These are phyloP conservation scores for Ormosia semicastrata DNA, from an alignment of 306 rosid genomes.

Conservation along the genomic window DNA sequence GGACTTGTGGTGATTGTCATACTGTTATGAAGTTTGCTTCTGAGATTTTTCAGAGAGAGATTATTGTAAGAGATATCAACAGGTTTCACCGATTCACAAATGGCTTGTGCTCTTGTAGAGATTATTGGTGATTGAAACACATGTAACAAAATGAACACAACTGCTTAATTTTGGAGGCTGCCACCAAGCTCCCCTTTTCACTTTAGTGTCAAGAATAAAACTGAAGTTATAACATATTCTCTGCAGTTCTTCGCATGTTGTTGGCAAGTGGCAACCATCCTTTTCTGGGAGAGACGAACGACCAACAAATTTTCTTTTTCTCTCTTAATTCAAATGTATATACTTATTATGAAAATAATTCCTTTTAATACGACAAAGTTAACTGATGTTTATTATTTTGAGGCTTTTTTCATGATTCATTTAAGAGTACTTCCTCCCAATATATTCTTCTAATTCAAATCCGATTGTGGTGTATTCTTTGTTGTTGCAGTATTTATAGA, in stretches of 20 bases:
- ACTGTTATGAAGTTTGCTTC: constrained; percentile 52
- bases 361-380: neutral
- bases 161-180: constrained; percentile 3
- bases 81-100: constrained; percentile 54
- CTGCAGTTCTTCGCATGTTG: neutral
- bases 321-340: neutral
- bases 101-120: constrained; percentile 56
- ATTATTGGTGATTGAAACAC: constrained; percentile 50
- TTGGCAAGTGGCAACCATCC: neutral
- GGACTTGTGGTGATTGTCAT: constrained; percentile 63
- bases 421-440: neutral
- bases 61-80: constrained; percentile 53
- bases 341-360: neutral
- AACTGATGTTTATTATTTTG: neutral
- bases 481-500: neutral
- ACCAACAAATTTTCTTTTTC: neutral
- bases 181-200: neutral
- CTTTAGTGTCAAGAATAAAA: neutral
- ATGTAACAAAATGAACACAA: neutral
- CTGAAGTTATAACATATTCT: neutral
- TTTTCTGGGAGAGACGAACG: neutral
- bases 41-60: constrained; percentile 49
- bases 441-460: neutral
- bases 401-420: neutral
- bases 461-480: neutral